Evolutionary conservation across 768 basidiomycete species (phyloP).

Genomic region (Chiua virens): DNA sequence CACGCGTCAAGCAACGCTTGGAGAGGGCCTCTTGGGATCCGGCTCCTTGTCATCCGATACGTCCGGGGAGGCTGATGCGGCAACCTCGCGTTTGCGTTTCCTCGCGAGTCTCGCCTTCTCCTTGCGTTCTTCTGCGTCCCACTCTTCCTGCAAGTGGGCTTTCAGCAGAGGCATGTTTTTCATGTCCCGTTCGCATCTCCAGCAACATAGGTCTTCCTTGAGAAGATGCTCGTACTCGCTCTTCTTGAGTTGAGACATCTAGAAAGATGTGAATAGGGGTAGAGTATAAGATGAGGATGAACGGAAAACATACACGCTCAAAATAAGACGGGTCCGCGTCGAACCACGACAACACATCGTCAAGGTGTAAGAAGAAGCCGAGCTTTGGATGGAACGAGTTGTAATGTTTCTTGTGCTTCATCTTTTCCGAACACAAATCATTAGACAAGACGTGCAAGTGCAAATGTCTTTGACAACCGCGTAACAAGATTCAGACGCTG

Average conservation of each 20-base stretch:
- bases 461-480: slow-evolving; percentile 53
- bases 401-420: slow-evolving; percentile 90
- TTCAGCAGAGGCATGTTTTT: slow-evolving; percentile 78
- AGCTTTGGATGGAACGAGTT: slow-evolving; percentile 85
- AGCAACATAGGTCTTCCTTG: slow-evolving; percentile 68
- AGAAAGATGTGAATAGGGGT: background rate
- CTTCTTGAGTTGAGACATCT: slow-evolving; percentile 57
- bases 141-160: slow-evolving; percentile 73
- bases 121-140: slow-evolving; percentile 47
- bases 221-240: slow-evolving; percentile 63
- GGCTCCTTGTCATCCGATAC: slow-evolving; percentile 6
- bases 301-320: slow-evolving; percentile 40
- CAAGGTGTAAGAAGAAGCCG: slow-evolving; percentile 80
- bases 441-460: slow-evolving; percentile 86
- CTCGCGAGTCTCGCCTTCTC: slow-evolving; percentile 42
- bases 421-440: slow-evolving; percentile 63
- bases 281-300: too few species aligned
- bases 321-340: slow-evolving; percentile 61
- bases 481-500: too few species aligned
- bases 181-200: slow-evolving; percentile 59
- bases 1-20: slow-evolving; percentile 2
- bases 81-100: slow-evolving; percentile 38
- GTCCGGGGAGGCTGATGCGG: background rate
- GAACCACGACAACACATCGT: slow-evolving; percentile 81
- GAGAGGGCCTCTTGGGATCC: slow-evolving; percentile 14